Conservation (phyloP, 2,329 filamentous ascomycete genomes). For the Lachnellula cervina region DNA sequence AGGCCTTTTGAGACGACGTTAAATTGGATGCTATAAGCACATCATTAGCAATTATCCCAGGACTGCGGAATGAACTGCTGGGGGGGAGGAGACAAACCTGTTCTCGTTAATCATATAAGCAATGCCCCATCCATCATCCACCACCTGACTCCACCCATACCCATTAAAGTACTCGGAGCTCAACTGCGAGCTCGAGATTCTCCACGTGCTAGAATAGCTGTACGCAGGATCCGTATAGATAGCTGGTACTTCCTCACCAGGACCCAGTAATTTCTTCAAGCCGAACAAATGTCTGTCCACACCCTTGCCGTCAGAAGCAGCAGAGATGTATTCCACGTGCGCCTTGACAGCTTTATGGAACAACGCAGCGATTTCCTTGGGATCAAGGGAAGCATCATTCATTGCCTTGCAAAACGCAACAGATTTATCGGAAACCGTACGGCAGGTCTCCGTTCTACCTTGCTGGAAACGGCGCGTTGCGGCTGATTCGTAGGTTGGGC, state of each 20-base stretch:
- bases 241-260: constrained; percentile 74
- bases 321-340: constrained; percentile 86
- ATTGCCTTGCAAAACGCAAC: constrained; percentile 88
- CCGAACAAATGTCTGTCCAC: constrained; percentile 97
- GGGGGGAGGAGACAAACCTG: constrained; percentile 49
- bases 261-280: constrained; percentile 80
- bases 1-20: constrained; percentile 94
- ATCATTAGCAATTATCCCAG: too few relatives aligned
- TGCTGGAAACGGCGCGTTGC: constrained; percentile 92
- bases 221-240: constrained; percentile 87
- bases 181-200: constrained; percentile 80
- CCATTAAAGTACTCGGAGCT: constrained; percentile 98
- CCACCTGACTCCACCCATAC: constrained; percentile 97
- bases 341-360: constrained; percentile 78
- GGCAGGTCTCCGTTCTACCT: constrained; percentile 93
- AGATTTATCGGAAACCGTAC: constrained; percentile 84
- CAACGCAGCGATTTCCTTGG: constrained; percentile 63
- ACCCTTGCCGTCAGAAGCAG: constrained; percentile 86
- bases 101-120: constrained; percentile 99
- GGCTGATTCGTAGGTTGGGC: constrained; percentile 96
- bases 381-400: constrained; percentile 59
- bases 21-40: constrained; percentile 73
- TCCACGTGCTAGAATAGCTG: constrained; percentile 82
- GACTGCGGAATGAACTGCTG: neutral
- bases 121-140: constrained; percentile 93